phyloP scores from a whole-genome alignment of 148 eudicot genomes.

The Silene latifolia region DNA sequence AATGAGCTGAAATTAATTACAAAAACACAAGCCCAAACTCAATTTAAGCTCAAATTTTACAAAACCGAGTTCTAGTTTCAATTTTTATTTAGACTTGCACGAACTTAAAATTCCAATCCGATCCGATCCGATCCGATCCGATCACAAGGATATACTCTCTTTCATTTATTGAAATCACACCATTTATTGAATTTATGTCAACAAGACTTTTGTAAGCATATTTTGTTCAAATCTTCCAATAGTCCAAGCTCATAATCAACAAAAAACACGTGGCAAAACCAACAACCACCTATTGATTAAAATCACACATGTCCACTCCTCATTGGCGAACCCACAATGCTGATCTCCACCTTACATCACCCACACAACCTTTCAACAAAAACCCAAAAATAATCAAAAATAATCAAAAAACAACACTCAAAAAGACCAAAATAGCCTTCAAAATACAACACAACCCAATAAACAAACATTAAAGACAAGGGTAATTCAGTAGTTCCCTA shows the following conservation, averaged over 20 bases:
- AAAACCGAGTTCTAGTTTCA: too few relatives aligned
- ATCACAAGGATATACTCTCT: too few relatives aligned
- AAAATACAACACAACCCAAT: neutral
- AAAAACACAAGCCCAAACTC: too few relatives aligned
- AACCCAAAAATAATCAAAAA: neutral
- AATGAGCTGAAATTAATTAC: too few relatives aligned
- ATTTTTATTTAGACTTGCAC: too few relatives aligned
- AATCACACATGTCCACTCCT: neutral
- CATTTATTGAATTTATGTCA: too few relatives aligned
- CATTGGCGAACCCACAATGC: neutral
- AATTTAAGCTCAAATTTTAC: too few relatives aligned
- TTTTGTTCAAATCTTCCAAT: neutral
- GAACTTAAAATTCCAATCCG: too few relatives aligned
- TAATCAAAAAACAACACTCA: neutral
- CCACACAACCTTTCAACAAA: conserved; percentile 1
- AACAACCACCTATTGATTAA: neutral
- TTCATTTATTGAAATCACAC: too few relatives aligned
- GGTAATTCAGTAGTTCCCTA: conserved; percentile 13
- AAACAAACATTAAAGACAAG: neutral
- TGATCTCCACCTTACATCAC: conserved; percentile 12
- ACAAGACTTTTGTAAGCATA: neutral
- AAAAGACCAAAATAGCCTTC: conserved; percentile 17
- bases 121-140: too few relatives aligned
- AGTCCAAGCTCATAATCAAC: neutral
- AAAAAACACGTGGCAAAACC: conserved; percentile 8